Base-by-base conservation (phyloP, 768 basidiomycete species). In the Melanogaster broomeanus region DNA sequence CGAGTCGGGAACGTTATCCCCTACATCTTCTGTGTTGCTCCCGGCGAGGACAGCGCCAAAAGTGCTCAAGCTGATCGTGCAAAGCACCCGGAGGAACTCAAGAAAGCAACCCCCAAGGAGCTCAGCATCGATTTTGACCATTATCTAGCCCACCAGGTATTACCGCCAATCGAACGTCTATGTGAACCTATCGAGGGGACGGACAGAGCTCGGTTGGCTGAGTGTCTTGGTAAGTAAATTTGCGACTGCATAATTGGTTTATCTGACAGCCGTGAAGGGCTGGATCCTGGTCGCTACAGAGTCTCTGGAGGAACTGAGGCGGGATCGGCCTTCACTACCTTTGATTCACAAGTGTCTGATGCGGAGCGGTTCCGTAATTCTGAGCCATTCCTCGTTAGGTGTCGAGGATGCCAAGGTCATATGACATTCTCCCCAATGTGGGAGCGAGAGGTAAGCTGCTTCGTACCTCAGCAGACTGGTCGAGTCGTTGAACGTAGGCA, bases 101-200 rank as follows among this genome's bases (percentile, higher is more conserved):
- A 90, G 47, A 82, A 82, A 60, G 82, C 81, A 4, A 84, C 77
- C 0, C 72, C 79, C 10, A 45, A 56, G 3, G 83, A 82, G 37
- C 61, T 91, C 42, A 83, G 81, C 52, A 89, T 97, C 42, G 97
- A 98, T 69, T 93, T 86, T 65, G 91, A 97, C 56, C 82, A 90
- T 67, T 99, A 98, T 68, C 76, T 99, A 9, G 82, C 88, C 4
- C 82, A 91, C 24, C 97, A 99, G 71, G 83, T 99, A 28, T 74
- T 99, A 3, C 97, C 97, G 4, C 95, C 97, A 0, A 86, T 98
- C 50, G 91, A 97, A 63, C 87, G 97, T 58, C 72, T 99, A 43
- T 99, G 97, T 65, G 97, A 97, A 38, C 88, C 91, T 2, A 98
- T 99, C 40, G 93, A 97, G 60, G 96, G 95, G 7, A 98, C 95